phyloP scores from a whole-genome alignment of 2,329 filamentous ascomycete genomes.

The Dryadomyces sulphureus region DNA sequence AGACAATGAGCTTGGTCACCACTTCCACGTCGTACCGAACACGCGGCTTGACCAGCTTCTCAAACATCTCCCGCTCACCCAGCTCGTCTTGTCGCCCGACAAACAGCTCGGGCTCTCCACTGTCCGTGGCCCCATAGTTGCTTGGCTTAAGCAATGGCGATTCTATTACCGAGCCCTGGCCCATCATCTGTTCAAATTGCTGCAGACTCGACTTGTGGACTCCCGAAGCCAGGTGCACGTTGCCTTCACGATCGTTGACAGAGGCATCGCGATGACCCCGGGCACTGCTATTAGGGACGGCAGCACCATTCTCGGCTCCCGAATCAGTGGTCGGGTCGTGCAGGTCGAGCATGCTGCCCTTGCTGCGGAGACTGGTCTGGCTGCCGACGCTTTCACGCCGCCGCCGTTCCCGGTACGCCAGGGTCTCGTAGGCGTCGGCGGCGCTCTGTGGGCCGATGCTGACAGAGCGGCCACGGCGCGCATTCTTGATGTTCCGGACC shows the following conservation, averaged over 20 bases:
- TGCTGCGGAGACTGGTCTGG: constrained; percentile 31
- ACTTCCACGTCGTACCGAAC: constrained; percentile 98
- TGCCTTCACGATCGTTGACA: constrained; percentile 19
- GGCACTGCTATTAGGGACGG: background rate
- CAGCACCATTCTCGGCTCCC: no score
- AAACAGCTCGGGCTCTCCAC: constrained; percentile 21
- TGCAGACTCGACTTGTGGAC: constrained; percentile 34
- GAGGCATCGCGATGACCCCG: background rate
- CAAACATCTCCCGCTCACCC: constrained; percentile 70
- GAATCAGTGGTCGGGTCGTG: constrained; percentile 18
- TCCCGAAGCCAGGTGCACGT: constrained; percentile 26
- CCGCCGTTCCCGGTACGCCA: constrained; percentile 69
- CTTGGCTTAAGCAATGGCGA: constrained; percentile 10
- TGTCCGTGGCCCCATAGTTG: background rate
- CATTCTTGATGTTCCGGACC: constrained; percentile 61
- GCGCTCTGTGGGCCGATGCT: constrained; percentile 91
- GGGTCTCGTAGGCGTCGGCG: constrained; percentile 87
- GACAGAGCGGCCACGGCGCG: constrained; percentile 56
- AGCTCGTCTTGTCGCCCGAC: constrained; percentile 32
- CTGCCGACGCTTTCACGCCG: constrained; percentile 39
- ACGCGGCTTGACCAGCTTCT: constrained; percentile 66
- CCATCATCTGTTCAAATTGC: constrained; percentile 62
- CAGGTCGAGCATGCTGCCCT: constrained; percentile 27
- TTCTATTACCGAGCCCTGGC: constrained; percentile 39
- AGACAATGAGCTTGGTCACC: constrained; percentile 90